These are phyloP conservation scores for Phaeophleospora eucalypticola DNA, from an alignment of 2,329 filamentous ascomycete genomes.

Conservation along the genomic window DNA sequence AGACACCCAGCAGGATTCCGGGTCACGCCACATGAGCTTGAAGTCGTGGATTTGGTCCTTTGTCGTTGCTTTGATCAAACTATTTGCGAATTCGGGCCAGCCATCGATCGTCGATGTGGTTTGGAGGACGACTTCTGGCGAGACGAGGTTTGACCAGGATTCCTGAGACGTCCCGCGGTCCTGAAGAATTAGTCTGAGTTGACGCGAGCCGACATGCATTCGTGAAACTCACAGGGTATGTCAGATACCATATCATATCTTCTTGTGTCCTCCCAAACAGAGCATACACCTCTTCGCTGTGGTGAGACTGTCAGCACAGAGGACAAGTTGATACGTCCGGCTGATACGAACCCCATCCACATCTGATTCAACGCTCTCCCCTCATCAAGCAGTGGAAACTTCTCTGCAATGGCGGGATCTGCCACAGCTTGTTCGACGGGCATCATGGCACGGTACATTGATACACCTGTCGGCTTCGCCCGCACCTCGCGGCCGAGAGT, in stretches of 20 bases:
- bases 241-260: slow-evolving; percentile 2
- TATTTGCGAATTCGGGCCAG: slow-evolving; percentile 31
- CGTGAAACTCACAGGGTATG: background rate
- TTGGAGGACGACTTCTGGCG: background rate
- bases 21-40: slow-evolving; percentile 45
- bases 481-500: slow-evolving; percentile 38
- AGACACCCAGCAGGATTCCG: slow-evolving; percentile 43
- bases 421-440: slow-evolving; percentile 10
- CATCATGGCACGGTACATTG: slow-evolving; percentile 15
- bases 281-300: slow-evolving; percentile 1
- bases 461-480: slow-evolving; percentile 11
- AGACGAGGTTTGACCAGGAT: slow-evolving; percentile 2
- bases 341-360: slow-evolving; percentile 1
- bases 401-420: slow-evolving; percentile 1
- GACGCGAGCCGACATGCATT: too few species aligned
- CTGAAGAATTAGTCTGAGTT: too few species aligned
- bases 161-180: slow-evolving; percentile 1
- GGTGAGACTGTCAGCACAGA: too few species aligned
- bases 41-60: slow-evolving; percentile 46
- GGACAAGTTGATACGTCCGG: too few species aligned
- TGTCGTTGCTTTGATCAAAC: slow-evolving; percentile 44
- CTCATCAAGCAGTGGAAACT: background rate
- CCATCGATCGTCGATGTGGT: slow-evolving; percentile 1
- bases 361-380: background rate
- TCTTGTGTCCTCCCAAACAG: background rate